These are phyloP conservation scores for Nemania diffusa DNA, from an alignment of 2,329 filamentous ascomycete genomes.

Conservation along the genomic window DNA sequence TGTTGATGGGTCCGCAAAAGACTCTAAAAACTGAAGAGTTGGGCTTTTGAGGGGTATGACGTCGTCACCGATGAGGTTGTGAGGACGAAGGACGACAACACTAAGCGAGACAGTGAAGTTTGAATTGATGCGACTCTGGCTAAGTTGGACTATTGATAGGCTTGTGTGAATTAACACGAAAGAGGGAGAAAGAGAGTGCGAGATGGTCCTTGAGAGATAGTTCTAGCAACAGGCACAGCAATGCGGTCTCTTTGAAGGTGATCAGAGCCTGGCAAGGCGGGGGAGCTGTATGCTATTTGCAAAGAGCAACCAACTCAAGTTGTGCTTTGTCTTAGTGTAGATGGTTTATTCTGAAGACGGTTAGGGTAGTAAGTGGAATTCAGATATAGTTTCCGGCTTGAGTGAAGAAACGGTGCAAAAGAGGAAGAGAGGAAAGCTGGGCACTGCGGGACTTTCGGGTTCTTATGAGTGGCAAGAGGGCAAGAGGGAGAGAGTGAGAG, in stretches of 20 bases:
- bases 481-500: conserved; percentile 16
- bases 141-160: conserved; percentile 30
- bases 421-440: conserved; percentile 38
- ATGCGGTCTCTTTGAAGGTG: conserved; percentile 32
- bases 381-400: conserved; percentile 29
- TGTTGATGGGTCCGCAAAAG: conserved; percentile 52
- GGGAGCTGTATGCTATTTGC: conserved; percentile 40
- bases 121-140: conserved; percentile 12
- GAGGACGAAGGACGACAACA: conserved; percentile 32
- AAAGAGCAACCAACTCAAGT: conserved; percentile 39
- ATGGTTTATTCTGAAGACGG: conserved; percentile 25
- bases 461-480: conserved; percentile 35
- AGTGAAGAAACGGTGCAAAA: conserved; percentile 34
- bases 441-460: conserved; percentile 38
- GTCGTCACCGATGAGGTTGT: conserved; percentile 37
- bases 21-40: conserved; percentile 38
- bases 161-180: conserved; percentile 21
- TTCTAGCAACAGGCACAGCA: conserved; percentile 20
- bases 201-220: conserved; percentile 17
- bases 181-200: no score
- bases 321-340: conserved; percentile 35
- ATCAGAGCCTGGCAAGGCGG: conserved; percentile 37
- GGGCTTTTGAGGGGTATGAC: conserved; percentile 32
- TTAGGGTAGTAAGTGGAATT: conserved; percentile 25
- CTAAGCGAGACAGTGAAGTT: conserved; percentile 13